phyloP scores from a whole-genome alignment of 1,284 basidiomycete genomes.

The Coniophora puteana region DNA sequence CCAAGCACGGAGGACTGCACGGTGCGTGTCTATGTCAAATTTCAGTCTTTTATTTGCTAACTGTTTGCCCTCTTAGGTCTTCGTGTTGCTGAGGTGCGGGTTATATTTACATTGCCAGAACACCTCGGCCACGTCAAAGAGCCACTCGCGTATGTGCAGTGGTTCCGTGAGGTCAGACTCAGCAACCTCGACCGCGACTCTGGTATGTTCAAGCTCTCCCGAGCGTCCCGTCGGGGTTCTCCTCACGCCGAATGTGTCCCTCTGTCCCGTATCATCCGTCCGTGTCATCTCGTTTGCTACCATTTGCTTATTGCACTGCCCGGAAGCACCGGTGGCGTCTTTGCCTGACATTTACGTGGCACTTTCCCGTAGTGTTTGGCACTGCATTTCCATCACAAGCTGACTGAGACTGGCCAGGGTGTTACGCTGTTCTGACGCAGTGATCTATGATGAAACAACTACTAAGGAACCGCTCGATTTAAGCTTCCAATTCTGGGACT shows the following conservation, averaged over 20 bases:
- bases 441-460: too few species aligned
- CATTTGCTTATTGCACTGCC: too few species aligned
- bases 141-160: slow-evolving; percentile 20
- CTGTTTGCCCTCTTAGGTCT: slow-evolving; percentile 12
- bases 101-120: slow-evolving; percentile 17
- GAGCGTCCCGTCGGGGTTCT: slow-evolving; percentile 10
- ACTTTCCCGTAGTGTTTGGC: too few species aligned
- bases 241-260: slow-evolving; percentile 9
- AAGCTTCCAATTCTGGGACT: too few species aligned
- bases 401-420: too few species aligned
- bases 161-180: slow-evolving; percentile 22
- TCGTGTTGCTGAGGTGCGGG: slow-evolving; percentile 17
- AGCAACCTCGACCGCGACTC: slow-evolving; percentile 10
- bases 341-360: too few species aligned
- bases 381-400: too few species aligned
- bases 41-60: slow-evolving; percentile 2
- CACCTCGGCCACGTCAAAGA: slow-evolving; percentile 12
- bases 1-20: too few species aligned
- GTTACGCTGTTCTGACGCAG: too few species aligned
- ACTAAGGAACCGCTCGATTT: too few species aligned
- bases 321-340: too few species aligned
- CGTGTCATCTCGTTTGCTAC: slow-evolving; percentile 18
- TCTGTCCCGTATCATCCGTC: slow-evolving; percentile 5
- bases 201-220: slow-evolving; percentile 12
- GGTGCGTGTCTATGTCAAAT: slow-evolving; percentile 19